A percentile compares a stretch with the other conserved stretches of the same genome.
Conservation (phyloP, 352 stramenopile species). For the Pythium grandisporangium region DNA sequence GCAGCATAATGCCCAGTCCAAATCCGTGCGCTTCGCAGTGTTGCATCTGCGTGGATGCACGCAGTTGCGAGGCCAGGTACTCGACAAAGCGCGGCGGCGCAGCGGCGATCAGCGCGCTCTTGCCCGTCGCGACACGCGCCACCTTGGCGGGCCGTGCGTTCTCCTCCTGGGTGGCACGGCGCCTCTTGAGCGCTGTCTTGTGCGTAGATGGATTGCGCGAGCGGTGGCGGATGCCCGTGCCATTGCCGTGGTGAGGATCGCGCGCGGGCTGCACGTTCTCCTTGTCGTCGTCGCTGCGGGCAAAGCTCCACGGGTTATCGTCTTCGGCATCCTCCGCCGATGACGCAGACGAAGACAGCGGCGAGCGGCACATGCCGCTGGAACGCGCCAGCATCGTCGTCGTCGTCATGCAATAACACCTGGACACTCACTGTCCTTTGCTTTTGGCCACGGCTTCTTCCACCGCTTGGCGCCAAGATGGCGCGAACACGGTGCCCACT, state of each 20-base stretch:
- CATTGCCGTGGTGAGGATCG: too few species aligned
- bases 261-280: neutral
- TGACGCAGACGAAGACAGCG: neutral
- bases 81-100: conserved; percentile 37
- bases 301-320: too few species aligned
- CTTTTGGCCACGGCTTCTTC: too few species aligned
- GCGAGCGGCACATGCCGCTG: neutral
- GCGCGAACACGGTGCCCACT: too few species aligned
- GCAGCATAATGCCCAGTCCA: conserved; percentile 49
- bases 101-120: conserved; percentile 31
- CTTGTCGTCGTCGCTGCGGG: too few species aligned
- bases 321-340: too few species aligned
- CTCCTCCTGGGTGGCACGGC: too few species aligned
- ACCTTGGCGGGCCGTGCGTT: neutral
- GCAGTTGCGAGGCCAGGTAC: conserved; percentile 48
- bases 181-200: neutral
- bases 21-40: conserved; percentile 36
- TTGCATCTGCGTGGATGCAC: conserved; percentile 29
- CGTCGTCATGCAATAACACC: neutral
- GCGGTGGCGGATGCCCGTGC: too few species aligned
- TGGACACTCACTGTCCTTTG: too few species aligned
- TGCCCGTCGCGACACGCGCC: too few species aligned
- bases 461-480: too few species aligned
- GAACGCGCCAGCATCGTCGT: neutral
- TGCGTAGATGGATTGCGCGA: too few species aligned